Evolutionary conservation across 148 eudicot species (phyloP), one percentile per base, ranked within the genome.

Genomic region (Silene uniflora): DNA sequence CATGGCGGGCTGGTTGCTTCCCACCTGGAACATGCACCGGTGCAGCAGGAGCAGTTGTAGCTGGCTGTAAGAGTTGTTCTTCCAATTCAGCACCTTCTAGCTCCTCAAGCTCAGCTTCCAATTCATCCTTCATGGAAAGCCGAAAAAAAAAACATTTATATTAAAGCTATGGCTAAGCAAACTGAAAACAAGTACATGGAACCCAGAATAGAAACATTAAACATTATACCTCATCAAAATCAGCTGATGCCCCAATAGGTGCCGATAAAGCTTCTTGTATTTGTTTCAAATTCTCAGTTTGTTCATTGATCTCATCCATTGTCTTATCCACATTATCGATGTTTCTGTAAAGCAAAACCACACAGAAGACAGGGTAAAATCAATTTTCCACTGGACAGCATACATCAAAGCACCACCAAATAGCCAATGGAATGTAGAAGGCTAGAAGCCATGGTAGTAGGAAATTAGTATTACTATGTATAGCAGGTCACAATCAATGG

Each of bases 311-410:
- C 84, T 90, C 91, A 66, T 90, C 91, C 95, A 90, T 88, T 18
- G 95, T 90, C 64, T 90, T 85, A 81, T 90, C 92, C 78, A 90
- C 89, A 75, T 91, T 89, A 79, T 89, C 89, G 39, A 89, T 89
- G 79, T 87, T 89, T 72, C 96, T 91, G 84, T 21, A 73, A 24
- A 24, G 42, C 7, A 77, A 71, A 55, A 68, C 54, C 64, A 16
- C 11, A 10, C 72, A 7, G 4, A 73, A 12, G 59, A 44, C 9
- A 52, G n/a, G 21, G 5, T 17, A 62, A 62, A 46, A 74, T 60
- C 63, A 25, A 1, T 19, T 4, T 63, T 46, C 21, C n/a, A 17
- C 32, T 47, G 24, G n/a, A 22, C n/a, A 11, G 18, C 39, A 64
- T 64, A 62, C 23, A 62, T 23, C 29, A 62, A 10, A 23, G 35